Base-by-base conservation (phyloP, 805 yeast species). In the Torulaspora franciscae region DNA sequence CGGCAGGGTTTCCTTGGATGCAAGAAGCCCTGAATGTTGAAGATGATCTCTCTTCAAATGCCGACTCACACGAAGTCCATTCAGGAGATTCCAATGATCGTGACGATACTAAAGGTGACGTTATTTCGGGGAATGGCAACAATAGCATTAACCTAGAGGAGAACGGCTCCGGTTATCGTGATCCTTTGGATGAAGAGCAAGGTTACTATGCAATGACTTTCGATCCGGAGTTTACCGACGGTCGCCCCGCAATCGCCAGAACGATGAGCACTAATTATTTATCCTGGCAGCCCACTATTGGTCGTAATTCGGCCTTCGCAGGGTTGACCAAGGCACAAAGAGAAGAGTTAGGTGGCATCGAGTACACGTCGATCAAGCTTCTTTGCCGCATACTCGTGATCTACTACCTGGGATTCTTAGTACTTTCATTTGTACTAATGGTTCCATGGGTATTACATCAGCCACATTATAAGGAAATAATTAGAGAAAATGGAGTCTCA, bases 331-430 rank as follows among this genome's bases (percentile, higher is more conserved):
- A 81, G 29, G 81, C 76, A 19, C 98, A 93, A 63, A 89, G 87
- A 57, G 95, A 85, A 47, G 99, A 93, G 62, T 68, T 93, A 30
- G 99, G 99, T 30, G 99, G 99, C 40, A 96, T 93, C 11, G 99
- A 93, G 60, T 93, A 93, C 62, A 75, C 97, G 35, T 88, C 99
- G 0, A 74, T 86, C 46, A 88, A 88, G 58, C 68, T 89, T 7
- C 68, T 93, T 45, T 79, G 84, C 46, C 75, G 76, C 51, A 76
- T 91, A 36, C 65, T 91, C 10, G 60, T 79, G 0, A 47, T 64
- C 5, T 93, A 86, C 59, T 89, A 86, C 56, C 50, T 89, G 45
- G 95, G 96, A 0, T 80, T 87, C 58, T 88, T 85, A 57, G 48
- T 85, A 3, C 28, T 81, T 19, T 78, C 76, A 0, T 57, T 80